Percentiles rank a stretch among this genome's conserved stretches.
phyloP scores from a whole-genome alignment of 257 asterid genomes.

The Solanum etuberosum region DNA sequence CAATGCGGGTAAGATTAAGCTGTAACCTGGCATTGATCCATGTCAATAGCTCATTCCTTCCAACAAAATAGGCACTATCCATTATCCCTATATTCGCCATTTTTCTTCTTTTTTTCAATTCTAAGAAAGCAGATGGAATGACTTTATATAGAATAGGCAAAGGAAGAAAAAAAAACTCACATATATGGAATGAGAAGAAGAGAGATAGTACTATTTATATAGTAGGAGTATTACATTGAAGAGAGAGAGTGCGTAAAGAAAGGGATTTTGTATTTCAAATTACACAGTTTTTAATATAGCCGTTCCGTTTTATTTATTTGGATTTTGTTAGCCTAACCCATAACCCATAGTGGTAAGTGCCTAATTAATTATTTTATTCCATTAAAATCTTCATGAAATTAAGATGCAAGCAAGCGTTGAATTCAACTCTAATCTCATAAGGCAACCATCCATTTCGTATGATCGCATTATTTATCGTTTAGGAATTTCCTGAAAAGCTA shows the following conservation, averaged over 20 bases:
- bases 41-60: slow-evolving; percentile 74
- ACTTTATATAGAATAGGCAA: background rate
- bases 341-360: background rate
- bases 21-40: slow-evolving; percentile 84
- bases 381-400: background rate
- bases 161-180: background rate
- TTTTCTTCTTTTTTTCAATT: background rate
- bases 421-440: background rate
- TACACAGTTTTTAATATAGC: background rate
- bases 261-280: slow-evolving; percentile 47
- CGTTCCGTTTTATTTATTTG: background rate
- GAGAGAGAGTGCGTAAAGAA: slow-evolving; percentile 5
- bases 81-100: slow-evolving; percentile 90
- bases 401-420: background rate
- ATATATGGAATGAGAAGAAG: background rate
- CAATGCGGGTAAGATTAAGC: slow-evolving; percentile 70
- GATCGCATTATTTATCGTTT: background rate
- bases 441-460: background rate
- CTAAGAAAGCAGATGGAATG: background rate
- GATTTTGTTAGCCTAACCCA: background rate
- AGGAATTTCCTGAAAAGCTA: accelerated
- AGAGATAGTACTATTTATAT: background rate
- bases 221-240: background rate
- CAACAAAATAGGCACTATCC: slow-evolving; percentile 90
- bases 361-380: background rate